These are phyloP conservation scores for Cryptomeria japonica DNA, from an alignment of 75 land plant genomes.

Conservation along the genomic window DNA sequence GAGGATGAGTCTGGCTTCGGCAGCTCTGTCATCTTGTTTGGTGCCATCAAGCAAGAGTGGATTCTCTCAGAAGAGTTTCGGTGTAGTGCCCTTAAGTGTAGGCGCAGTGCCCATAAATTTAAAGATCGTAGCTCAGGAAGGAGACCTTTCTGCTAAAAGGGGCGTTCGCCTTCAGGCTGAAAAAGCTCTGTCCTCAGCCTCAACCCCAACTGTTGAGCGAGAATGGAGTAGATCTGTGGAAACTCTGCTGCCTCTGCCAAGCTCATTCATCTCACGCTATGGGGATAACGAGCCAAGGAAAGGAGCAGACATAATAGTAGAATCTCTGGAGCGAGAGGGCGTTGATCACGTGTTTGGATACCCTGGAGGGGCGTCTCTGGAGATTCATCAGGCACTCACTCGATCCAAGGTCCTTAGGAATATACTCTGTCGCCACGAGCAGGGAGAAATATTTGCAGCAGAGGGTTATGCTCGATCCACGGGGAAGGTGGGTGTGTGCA, in stretches of 20 bases:
- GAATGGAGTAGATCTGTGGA: not conserved
- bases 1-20: not conserved
- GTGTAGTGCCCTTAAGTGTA: not conserved
- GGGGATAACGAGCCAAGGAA: slow-evolving; percentile 41
- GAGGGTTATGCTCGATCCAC: slow-evolving; percentile 91
- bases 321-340: slow-evolving; percentile 52
- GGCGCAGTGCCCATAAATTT: no score
- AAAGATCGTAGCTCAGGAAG: not conserved
- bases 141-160: not conserved
- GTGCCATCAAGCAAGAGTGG: not conserved
- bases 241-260: not conserved
- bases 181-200: not conserved
- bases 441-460: slow-evolving; percentile 91
- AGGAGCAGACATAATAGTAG: slow-evolving; percentile 49
- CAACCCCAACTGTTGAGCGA: not conserved
- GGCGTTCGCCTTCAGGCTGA: not conserved
- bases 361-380: slow-evolving; percentile 59
- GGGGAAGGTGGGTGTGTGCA: slow-evolving; percentile 83
- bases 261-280: slow-evolving; percentile 32
- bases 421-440: slow-evolving; percentile 89
- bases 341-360: slow-evolving; percentile 39
- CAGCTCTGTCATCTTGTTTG: not conserved
- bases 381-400: slow-evolving; percentile 87
- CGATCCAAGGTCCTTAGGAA: slow-evolving; percentile 66
- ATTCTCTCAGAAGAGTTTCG: not conserved